Base-by-base conservation (phyloP, 352 stramenopile genomes). In the Globisporangium irregulare region DNA sequence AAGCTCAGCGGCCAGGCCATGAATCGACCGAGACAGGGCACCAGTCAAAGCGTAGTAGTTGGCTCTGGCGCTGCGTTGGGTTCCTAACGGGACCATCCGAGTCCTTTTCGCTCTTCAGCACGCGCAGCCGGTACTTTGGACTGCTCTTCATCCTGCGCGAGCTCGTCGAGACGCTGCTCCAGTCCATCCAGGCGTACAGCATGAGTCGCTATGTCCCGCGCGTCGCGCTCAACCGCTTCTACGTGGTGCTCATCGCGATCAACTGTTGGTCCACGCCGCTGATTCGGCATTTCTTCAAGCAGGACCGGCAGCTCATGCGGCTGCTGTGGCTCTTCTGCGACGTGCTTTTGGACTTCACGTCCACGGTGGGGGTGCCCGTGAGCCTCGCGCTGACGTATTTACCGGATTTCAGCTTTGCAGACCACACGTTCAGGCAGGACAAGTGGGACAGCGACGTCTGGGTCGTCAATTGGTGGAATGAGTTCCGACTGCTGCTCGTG, bases 231-330 rank as follows among this genome's bases (percentile, higher is more conserved):
- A 63, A 69, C 36, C 53, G 22, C n/a, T 48, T 46, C 54, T 48
- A 56, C 27, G 55, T 69, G 38, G 27, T 14, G 18, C 20, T 48
- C 10, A 22, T 66, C 2, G n/a, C 22, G 24, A 20, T 41, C 29
- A 64, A 55, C 24, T 69, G 64, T 38, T 64, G 24, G 64, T 56
- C 38, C 7, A 69, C 61, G 10, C 46, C 48, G 6, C 36, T 73
- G 22, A 36, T 38, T 9, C 22, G 18, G 1, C 22, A 59, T 12
- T 27, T 20, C 5, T 53, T 58, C 22, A 41, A 59, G 20, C 24
- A 57, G 18, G n/a, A 18, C n/a, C 63, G 58, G 18, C 22, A 25
- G 25, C 29, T 50, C 14, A 54, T 64, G 22, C n/a, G 57, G 32
- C 50, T 73, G 36, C 50, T 73, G 10, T 62, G 46, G 12, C 24